Conservation (phyloP, 306 rosid species). For the Corylus avellana region DNA sequence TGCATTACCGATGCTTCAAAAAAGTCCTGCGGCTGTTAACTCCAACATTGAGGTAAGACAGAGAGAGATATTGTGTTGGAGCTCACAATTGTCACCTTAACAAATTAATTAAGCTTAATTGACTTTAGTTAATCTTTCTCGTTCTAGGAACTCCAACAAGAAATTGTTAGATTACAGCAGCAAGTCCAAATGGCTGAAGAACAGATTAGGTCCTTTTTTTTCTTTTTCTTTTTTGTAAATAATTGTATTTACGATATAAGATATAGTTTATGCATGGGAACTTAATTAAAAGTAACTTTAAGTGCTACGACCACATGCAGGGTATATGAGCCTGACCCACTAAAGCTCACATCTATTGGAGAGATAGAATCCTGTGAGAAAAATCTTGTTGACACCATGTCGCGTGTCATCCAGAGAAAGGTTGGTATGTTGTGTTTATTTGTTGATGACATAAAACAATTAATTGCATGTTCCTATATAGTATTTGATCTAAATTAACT, state of each 20-base stretch:
- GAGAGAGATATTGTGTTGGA: not conserved
- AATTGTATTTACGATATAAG: not conserved
- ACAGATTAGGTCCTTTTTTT: conserved; percentile 58
- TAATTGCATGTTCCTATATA: not conserved
- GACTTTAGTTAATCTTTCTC: not conserved
- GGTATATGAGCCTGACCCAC: conserved; percentile 67
- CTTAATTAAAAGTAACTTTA: not conserved
- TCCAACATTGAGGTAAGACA: conserved; percentile 45
- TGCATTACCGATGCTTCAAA: conserved; percentile 15
- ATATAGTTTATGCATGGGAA: no score
- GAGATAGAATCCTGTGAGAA: conserved; percentile 74
- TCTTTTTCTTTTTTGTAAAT: no score
- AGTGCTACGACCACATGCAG: conserved; percentile 26
- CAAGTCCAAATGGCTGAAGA: conserved; percentile 80
- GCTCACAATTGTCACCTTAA: no score
- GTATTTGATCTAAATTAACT: not conserved
- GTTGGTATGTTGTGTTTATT: conserved; percentile 26
- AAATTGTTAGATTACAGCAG: conserved; percentile 63
- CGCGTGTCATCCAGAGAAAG: conserved; percentile 80
- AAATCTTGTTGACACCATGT: conserved; percentile 52
- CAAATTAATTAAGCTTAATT: not conserved
- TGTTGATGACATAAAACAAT: not conserved
- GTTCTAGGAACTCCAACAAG: conserved; percentile 71
- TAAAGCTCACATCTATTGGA: conserved; percentile 57
- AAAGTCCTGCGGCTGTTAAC: conserved; percentile 40